Evolutionary conservation across 1,139 yeast species (phyloP).

Genomic region (Nematodospora anomalae): DNA sequence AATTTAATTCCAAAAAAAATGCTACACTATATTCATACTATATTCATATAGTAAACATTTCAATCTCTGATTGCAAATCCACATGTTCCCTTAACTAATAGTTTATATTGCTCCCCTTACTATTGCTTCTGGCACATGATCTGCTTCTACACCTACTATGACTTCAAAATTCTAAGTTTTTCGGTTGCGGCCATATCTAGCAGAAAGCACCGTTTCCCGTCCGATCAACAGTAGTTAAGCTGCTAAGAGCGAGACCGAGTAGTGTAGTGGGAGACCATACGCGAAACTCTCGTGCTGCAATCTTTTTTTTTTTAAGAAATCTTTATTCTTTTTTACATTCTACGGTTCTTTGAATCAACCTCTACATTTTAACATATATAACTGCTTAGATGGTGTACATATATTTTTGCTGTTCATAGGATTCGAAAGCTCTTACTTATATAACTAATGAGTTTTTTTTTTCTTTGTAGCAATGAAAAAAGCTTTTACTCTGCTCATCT

Average conservation of each 20-base stretch:
- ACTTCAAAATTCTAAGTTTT: not conserved
- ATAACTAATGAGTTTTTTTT: not conserved
- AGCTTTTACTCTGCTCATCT: not conserved
- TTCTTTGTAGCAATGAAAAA: no score
- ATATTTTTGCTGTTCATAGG: not conserved
- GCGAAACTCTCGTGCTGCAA: slow-evolving; percentile 56
- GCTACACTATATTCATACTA: no score
- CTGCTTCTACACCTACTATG: not conserved
- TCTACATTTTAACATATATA: not conserved
- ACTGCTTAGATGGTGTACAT: not conserved
- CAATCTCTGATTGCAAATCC: no score
- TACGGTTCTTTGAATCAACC: not conserved
- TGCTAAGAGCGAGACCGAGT: slow-evolving; percentile 55
- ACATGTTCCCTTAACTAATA: no score
- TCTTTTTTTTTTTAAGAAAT: slow-evolving; percentile 28
- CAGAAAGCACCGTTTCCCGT: slow-evolving; percentile 52
- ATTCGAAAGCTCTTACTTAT: not conserved
- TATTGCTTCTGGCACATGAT: not conserved
- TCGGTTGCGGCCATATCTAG: slow-evolving; percentile 50
- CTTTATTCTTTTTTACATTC: slow-evolving; percentile 1
- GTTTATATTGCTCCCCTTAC: no score
- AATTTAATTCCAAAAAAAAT: no score
- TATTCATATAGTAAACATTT: no score
- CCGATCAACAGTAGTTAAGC: slow-evolving; percentile 51
- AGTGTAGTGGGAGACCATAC: slow-evolving; percentile 57